Evolutionary conservation across 2,329 filamentous ascomycete species (phyloP).

Genomic region (Coniochaeta ligniaria): DNA sequence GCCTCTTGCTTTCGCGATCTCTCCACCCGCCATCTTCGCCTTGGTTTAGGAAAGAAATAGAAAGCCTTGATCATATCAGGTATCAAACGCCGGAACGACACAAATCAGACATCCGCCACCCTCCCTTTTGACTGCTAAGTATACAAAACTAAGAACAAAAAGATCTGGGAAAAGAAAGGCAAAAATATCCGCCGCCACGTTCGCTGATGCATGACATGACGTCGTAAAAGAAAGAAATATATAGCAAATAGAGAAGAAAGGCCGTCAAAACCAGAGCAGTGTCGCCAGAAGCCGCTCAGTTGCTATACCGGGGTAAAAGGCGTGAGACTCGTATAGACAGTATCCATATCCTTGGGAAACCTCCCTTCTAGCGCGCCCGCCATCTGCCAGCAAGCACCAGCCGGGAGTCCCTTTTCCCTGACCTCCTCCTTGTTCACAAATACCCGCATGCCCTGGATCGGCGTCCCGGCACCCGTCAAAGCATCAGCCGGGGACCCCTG

Average conservation of each 20-base stretch:
- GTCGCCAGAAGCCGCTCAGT: not conserved
- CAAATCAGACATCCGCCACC: not conserved
- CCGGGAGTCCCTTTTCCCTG: not conserved
- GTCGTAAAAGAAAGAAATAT: not conserved
- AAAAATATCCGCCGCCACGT: not conserved
- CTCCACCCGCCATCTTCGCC: not conserved
- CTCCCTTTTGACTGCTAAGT: not conserved
- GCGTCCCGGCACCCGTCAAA: not conserved
- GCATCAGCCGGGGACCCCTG: constrained; percentile 9
- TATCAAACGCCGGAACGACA: not conserved
- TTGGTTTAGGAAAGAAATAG: not conserved
- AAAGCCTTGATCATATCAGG: not conserved
- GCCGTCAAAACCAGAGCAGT: not conserved
- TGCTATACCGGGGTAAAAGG: not conserved
- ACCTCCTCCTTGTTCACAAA: constrained; percentile 5
- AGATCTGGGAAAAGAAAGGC: not conserved
- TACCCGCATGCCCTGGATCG: constrained; percentile 7
- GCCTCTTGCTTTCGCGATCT: not conserved
- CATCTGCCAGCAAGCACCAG: constrained; percentile 12
- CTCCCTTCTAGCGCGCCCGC: constrained; percentile 10
- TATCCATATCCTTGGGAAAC: constrained; percentile 16
- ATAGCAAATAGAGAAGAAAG: not conserved
- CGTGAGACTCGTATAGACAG: constrained; percentile 7
- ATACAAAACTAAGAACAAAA: not conserved
- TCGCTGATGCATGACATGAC: not conserved